Conservation (phyloP, 2,329 filamentous ascomycete genomes). For the Alternaria novae-zelandiae region DNA sequence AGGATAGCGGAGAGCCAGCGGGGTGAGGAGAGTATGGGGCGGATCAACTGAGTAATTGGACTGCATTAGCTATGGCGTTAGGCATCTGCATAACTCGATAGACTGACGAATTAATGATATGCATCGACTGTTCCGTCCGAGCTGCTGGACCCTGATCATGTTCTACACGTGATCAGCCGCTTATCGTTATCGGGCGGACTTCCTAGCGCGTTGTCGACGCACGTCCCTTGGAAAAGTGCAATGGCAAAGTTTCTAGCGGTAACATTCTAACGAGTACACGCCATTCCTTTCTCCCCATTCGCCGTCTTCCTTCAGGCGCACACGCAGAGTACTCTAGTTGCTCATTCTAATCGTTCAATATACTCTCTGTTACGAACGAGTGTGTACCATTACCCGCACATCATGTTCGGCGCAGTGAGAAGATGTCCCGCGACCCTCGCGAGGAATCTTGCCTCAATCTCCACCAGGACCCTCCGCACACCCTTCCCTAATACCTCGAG, state of each 20-base stretch:
- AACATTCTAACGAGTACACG: conserved; percentile 6
- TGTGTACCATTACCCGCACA: conserved; percentile 20
- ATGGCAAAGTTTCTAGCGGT: conserved; percentile 23
- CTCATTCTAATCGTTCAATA: conserved; percentile 17
- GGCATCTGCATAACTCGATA: background rate
- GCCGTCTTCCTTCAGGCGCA: conserved; percentile 19
- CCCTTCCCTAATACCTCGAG: conserved; percentile 28
- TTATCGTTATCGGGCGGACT: conserved; percentile 26
- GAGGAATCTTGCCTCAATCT: conserved; percentile 35
- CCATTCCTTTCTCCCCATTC: conserved; percentile 20
- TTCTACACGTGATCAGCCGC: background rate
- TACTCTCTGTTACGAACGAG: conserved; percentile 18
- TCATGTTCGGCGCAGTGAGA: conserved; percentile 54
- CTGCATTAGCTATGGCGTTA: background rate
- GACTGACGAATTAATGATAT: background rate
- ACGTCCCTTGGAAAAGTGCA: conserved; percentile 36
- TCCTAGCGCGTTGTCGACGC: conserved; percentile 19
- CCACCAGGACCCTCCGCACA: conserved; percentile 33
- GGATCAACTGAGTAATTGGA: background rate
- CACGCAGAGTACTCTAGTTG: conserved; percentile 1
- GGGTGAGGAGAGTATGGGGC: conserved; percentile 6
- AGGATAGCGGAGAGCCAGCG: conserved; percentile 29
- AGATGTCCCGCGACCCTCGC: conserved; percentile 50
- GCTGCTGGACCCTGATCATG: background rate
- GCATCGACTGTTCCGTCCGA: background rate